Evolutionary conservation across 371 early-diverging fungal species (phyloP), one percentile per base, ranked within the genome.

Genomic region (Syncephalastrum monosporum): DNA sequence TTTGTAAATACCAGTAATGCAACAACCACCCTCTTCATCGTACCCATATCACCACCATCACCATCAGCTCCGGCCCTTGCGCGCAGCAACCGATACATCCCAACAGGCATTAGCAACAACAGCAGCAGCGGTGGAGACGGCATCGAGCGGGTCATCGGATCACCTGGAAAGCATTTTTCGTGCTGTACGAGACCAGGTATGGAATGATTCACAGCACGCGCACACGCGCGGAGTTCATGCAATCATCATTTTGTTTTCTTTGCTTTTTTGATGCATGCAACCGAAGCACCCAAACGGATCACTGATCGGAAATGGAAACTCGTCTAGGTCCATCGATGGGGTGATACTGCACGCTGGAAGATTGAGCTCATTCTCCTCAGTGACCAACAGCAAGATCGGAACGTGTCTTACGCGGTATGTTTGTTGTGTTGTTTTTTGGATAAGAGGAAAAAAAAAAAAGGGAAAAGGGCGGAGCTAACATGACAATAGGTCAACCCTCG

Each of bases 281-380:
- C 38, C 38, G 38, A 33, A 33, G 38, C 38, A 33, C 5, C 38
- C 10, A 33, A 33, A 33, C 38, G 38, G 38, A 33, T 33, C 38
- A 33, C 38, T 33, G 10, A 33, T 33, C 38, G 38, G 8, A 33
- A 33, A 33, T 33, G 38, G 38, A 33, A 33, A 33, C 38, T 33
- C 8, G 27, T 57, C 15, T 25, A 63, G 63, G 60, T 63, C 42
- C 56, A 60, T 54, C 54, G 55, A 27, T 64, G 69, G 69, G 65
- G 69, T 5, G 61, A 63, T n/a, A 57, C 61, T 47, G 65, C 64
- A 7, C 59, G 57, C 53, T 69, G 65, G 65, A 64, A 65, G 29
- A 69, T 64, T 19, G 63, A 69, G 50, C 50, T 68, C 14, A 63
- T 64, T 21, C 49, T 63, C 24, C 50, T 52, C 16, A 52, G 19